Conservation (phyloP, 805 yeast genomes). For the Saturnispora ahearnii region DNA sequence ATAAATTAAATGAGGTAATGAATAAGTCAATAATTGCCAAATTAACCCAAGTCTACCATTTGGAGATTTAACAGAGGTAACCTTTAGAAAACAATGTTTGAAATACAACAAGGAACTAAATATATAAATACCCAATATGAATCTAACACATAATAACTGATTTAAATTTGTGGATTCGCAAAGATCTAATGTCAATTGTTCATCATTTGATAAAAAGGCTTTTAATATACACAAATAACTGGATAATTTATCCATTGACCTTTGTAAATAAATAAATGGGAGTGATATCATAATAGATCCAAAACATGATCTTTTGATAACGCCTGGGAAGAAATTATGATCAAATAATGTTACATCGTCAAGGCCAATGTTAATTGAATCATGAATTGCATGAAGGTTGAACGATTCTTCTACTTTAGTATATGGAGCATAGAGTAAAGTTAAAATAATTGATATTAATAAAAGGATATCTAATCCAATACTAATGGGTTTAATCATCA, state of each 20-base stretch:
- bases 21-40: slow-evolving; percentile 35
- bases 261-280: slow-evolving; percentile 24
- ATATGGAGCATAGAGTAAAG: slow-evolving; percentile 56
- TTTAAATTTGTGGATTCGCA: slow-evolving; percentile 33
- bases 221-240: background rate
- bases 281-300: slow-evolving; percentile 54
- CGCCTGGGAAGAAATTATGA: slow-evolving; percentile 77
- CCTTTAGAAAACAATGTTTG: slow-evolving; percentile 30
- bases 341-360: slow-evolving; percentile 46
- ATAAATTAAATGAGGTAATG: slow-evolving; percentile 74
- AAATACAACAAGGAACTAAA: slow-evolving; percentile 42
- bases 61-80: slow-evolving; percentile 18
- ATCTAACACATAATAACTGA: slow-evolving; percentile 49
- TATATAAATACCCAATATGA: slow-evolving; percentile 53
- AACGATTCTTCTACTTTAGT: slow-evolving; percentile 95
- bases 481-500: background rate
- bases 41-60: background rate
- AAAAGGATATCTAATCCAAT: slow-evolving; percentile 24
- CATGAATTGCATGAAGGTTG: slow-evolving; percentile 83
- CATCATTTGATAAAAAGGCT: background rate
- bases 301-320: slow-evolving; percentile 75
- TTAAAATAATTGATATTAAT: slow-evolving; percentile 38
- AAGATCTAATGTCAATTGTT: background rate
- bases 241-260: slow-evolving; percentile 6
- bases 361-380: slow-evolving; percentile 57